Conservation (phyloP, 2,329 filamentous ascomycete genomes). For the Parastagonospora avenae region DNA sequence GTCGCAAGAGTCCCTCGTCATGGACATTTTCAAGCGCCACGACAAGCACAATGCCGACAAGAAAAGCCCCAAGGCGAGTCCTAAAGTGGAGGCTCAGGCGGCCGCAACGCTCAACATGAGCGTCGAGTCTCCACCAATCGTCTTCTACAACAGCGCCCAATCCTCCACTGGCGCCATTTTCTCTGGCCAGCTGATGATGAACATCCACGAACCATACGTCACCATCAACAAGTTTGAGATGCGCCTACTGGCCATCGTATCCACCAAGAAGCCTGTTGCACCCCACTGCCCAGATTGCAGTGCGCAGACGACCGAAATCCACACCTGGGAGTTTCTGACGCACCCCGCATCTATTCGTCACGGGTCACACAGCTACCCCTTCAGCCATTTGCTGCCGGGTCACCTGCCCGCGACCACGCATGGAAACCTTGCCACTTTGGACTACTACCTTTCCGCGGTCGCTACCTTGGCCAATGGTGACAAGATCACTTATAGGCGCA, state of each 20-base stretch:
- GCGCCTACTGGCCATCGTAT: conserved; percentile 70
- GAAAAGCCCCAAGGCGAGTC: conserved; percentile 42
- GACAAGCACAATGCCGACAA: conserved; percentile 36
- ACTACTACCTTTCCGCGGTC: conserved; percentile 70
- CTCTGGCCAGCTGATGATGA: conserved; percentile 79
- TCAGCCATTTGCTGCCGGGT: conserved; percentile 84
- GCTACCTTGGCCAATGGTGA: conserved; percentile 64
- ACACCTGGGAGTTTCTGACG: conserved; percentile 74
- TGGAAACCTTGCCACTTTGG: conserved; percentile 71
- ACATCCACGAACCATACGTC: conserved; percentile 69
- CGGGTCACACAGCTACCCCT: conserved; percentile 80
- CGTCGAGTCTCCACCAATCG: conserved; percentile 85
- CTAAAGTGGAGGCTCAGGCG: conserved; percentile 45
- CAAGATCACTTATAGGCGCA: conserved; percentile 68
- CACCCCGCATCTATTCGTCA: conserved; percentile 39
- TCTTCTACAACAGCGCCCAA: conserved; percentile 78
- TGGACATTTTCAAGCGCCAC: conserved; percentile 49
- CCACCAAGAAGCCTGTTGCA: conserved; percentile 81
- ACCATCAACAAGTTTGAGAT: conserved; percentile 74
- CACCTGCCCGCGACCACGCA: conserved; percentile 84
- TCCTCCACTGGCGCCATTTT: conserved; percentile 83
- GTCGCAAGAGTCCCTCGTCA: conserved; percentile 44
- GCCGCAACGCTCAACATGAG: conserved; percentile 62
- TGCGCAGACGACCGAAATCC: conserved; percentile 72
- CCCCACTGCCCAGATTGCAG: conserved; percentile 79